Percentiles rank a stretch among this genome's conserved stretches.
phyloP scores from a whole-genome alignment of 108 stramenopile genomes.

The Ochromonas danica region DNA sequence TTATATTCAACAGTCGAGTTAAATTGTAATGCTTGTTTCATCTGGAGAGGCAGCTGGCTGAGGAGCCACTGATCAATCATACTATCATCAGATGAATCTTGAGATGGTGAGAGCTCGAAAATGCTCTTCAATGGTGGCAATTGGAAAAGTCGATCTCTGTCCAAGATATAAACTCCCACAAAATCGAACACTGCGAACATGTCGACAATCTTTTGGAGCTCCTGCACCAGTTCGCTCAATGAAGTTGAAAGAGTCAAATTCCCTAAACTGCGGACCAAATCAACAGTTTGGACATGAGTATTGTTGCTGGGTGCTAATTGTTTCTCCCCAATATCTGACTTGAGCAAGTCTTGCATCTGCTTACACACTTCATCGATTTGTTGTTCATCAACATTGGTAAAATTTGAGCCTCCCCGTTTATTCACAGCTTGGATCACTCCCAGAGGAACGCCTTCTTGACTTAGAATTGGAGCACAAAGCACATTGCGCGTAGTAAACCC shows the following conservation, averaged over 20 bases:
- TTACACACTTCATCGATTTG: slow-evolving; percentile 11
- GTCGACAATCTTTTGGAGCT: neutral
- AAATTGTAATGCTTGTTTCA: slow-evolving; percentile 11
- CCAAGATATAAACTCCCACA: neutral
- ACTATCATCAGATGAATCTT: too few relatives aligned
- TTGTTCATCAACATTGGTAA: slow-evolving; percentile 23
- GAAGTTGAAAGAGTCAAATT: neutral
- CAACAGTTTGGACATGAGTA: neutral
- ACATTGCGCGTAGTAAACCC: slow-evolving; percentile 4
- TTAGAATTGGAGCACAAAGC: slow-evolving; percentile 11
- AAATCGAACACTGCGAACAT: neutral
- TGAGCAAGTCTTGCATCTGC: neutral
- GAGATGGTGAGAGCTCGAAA: too few relatives aligned
- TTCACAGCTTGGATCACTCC: slow-evolving; percentile 35
- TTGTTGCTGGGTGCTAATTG: neutral
- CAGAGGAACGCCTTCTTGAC: neutral
- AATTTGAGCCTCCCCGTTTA: neutral
- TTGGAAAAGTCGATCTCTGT: neutral
- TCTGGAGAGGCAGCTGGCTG: neutral
- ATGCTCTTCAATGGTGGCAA: neutral
- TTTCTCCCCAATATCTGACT: neutral
- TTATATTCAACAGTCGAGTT: neutral
- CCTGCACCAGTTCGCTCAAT: neutral
- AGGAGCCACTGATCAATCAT: too few relatives aligned
- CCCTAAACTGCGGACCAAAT: neutral